phyloP scores from a whole-genome alignment of 495 filamentous ascomycete genomes.

The Tirmania nivea region DNA sequence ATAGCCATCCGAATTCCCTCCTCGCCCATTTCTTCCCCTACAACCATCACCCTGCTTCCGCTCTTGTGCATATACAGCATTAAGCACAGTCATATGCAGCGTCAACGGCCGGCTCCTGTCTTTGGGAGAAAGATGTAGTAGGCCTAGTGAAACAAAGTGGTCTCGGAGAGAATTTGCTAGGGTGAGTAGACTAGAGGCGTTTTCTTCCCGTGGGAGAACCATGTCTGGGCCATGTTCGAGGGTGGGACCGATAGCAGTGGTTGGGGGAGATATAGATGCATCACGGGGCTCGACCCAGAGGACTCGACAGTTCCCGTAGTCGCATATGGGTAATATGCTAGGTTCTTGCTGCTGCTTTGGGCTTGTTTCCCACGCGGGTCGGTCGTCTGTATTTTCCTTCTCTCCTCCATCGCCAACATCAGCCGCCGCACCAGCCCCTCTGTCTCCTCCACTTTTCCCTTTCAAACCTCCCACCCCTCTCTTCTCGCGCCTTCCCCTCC shows the following conservation, averaged over 20 bases:
- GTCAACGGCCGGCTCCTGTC: background rate
- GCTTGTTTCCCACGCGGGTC: too few species aligned
- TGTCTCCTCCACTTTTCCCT: too few species aligned
- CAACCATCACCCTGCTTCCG: background rate
- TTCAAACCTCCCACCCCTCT: too few species aligned
- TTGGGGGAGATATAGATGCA: background rate
- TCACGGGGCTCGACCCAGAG: background rate
- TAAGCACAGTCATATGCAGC: background rate
- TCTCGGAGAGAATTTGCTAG: too few species aligned
- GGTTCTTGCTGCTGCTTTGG: too few species aligned
- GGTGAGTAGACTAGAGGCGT: background rate
- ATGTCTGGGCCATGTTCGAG: background rate
- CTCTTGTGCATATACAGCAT: background rate
- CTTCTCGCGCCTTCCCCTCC: too few species aligned
- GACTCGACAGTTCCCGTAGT: background rate
- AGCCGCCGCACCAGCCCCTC: too few species aligned
- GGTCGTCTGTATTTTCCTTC: too few species aligned
- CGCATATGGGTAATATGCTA: background rate
- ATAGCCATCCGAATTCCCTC: background rate
- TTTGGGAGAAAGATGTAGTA: too few species aligned
- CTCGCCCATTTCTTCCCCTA: background rate
- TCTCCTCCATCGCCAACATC: too few species aligned
- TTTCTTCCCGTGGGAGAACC: background rate
- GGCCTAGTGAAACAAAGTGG: too few species aligned
- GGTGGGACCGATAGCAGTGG: background rate